Base-by-base conservation (phyloP, 1,284 basidiomycete species). In the Marasmius fiardii region DNA sequence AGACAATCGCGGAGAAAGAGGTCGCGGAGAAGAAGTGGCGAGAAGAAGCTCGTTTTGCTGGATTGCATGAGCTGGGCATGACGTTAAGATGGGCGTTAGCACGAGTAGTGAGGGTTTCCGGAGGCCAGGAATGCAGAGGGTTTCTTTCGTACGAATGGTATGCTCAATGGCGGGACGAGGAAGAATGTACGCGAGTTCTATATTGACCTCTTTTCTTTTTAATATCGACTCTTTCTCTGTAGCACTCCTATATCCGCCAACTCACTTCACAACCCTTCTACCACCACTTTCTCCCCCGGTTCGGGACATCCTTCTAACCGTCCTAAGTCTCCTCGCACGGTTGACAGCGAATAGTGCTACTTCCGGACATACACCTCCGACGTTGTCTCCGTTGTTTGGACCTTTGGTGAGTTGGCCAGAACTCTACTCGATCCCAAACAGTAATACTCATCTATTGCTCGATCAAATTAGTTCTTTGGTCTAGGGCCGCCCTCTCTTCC, bases 381-480 rank as follows among this genome's bases (percentile, higher is more conserved):
- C 89, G 1, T 77, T 95, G 34, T 89, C 92, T 0, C 85, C 91
- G n/a, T 80, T 93, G n/a, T 95, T 95, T 69, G 90, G 89, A 0
- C 91, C 89, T 4, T 77, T 91, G 47, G 47, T 49, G 26, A n/a
- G 47, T 49, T 31, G 28, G 28, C 28, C 28, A 31, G 10, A 31
- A 31, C 10, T 31, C 10, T 11, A 14, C 10, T n/a, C 10, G 23
- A 49, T 49, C 3, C 44, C 20, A 16, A 20, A 21, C n/a, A 10
- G n/a, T 12, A 20, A 31, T 20, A 23, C 14, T 18, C 11, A n/a
- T 33, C n/a, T 4, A 49, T 14, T 7, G 3, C n/a, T n/a, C 28
- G 12, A 16, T 20, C n/a, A 23, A n/a, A 20, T 49, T 26, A 49
- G 23, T 71, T 97, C 41, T 95, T 96, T 62, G 91, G 91, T 39